Conservation (phyloP, 2,329 filamentous ascomycete species). For the Colletotrichum trifolii region DNA sequence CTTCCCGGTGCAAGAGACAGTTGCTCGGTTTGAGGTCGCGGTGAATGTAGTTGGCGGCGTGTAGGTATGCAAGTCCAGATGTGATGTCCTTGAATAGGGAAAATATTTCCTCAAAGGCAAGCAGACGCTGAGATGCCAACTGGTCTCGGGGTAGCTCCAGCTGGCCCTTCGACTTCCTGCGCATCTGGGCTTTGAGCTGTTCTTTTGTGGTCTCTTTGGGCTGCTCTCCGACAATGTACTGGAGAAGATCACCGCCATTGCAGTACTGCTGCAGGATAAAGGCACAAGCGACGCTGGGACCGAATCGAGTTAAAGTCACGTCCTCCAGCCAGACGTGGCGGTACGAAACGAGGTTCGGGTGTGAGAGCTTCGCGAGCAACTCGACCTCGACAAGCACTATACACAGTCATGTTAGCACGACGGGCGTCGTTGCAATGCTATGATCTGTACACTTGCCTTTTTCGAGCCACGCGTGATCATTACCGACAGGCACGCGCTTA, state of each 20-base stretch:
- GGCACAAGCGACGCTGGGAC: constrained; percentile 90
- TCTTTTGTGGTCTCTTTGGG: constrained; percentile 78
- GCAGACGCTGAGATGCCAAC: constrained; percentile 51
- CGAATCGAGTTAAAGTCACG: constrained; percentile 83
- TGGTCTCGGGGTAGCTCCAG: constrained; percentile 70
- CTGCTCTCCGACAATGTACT: constrained; percentile 80
- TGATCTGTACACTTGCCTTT: constrained; percentile 62
- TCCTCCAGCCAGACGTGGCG: constrained; percentile 98
- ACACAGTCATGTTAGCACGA: not conserved
- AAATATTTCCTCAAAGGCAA: constrained; percentile 91
- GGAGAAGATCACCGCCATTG: constrained; percentile 90
- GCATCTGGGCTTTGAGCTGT: constrained; percentile 87
- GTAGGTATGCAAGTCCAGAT: constrained; percentile 88
- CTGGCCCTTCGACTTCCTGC: constrained; percentile 83
- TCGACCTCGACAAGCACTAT: constrained; percentile 88
- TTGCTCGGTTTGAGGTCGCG: constrained; percentile 97
- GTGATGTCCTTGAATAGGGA: constrained; percentile 97
- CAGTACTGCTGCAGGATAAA: constrained; percentile 99
- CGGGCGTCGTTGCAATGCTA: too few relatives aligned
- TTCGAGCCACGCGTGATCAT: constrained; percentile 94
- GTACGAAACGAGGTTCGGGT: constrained; percentile 96
- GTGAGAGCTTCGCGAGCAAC: constrained; percentile 88
- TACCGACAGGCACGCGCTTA: constrained; percentile 94
- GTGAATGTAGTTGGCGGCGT: constrained; percentile 93
- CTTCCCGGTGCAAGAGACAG: constrained; percentile 85